Evolutionary conservation across 1,139 yeast species (phyloP).

Genomic region (Yamadazyma friedrichii): DNA sequence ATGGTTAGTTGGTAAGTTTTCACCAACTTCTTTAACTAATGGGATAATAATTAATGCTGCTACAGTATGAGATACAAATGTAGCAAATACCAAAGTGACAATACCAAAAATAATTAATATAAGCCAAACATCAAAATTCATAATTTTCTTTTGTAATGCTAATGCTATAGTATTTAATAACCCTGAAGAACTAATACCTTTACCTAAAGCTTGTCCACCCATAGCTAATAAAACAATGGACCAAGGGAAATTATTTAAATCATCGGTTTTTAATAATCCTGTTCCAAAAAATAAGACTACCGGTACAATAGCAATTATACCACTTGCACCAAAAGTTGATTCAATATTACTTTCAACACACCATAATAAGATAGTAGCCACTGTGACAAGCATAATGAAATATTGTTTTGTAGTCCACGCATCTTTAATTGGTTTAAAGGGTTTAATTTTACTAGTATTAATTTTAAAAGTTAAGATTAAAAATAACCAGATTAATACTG

Average conservation of each 20-base stretch:
- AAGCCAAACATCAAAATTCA: slow-evolving; percentile 62
- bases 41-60: slow-evolving; percentile 92
- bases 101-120: slow-evolving; percentile 76
- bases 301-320: slow-evolving; percentile 83
- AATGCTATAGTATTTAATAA: slow-evolving; percentile 74
- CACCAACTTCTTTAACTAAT: slow-evolving; percentile 82
- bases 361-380: slow-evolving; percentile 79
- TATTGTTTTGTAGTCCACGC: slow-evolving; percentile 70
- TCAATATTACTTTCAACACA: slow-evolving; percentile 70
- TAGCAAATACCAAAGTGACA: slow-evolving; percentile 77
- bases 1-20: slow-evolving; percentile 66
- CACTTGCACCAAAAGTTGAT: slow-evolving; percentile 80
- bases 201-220: slow-evolving; percentile 96
- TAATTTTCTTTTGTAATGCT: slow-evolving; percentile 59
- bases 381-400: slow-evolving; percentile 64
- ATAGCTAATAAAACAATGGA: slow-evolving; percentile 87
- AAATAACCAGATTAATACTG: slow-evolving; percentile 69
- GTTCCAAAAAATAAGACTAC: slow-evolving; percentile 84
- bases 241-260: slow-evolving; percentile 93
- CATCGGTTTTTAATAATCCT: slow-evolving; percentile 78
- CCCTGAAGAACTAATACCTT: slow-evolving; percentile 88
- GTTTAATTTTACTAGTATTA: slow-evolving; percentile 40
- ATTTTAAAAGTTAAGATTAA: slow-evolving; percentile 68
- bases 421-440: slow-evolving; percentile 67
- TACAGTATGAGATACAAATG: slow-evolving; percentile 93